Base-by-base conservation (phyloP, 2,329 filamentous ascomycete genomes). In the Fonsecaea monophora region DNA sequence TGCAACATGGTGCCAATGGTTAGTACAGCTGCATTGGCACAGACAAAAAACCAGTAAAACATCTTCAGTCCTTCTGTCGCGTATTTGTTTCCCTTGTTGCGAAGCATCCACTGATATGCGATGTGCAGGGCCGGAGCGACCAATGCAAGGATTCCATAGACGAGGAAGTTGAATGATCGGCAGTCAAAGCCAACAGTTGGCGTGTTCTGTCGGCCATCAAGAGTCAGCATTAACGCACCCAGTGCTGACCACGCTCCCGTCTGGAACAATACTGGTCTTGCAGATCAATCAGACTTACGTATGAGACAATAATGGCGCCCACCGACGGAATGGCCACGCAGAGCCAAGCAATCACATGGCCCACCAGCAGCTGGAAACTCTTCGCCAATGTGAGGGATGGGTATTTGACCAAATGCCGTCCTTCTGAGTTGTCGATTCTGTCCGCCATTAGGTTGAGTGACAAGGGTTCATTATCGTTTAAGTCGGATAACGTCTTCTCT, bases 81-180 rank as follows among this genome's bases (percentile, higher is more conserved):
- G 30, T 55, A 55, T 18, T 42, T 34, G 5, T 45, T 10, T 32
- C 15, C 18, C 5, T 48, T 9, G 2, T 18, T 15, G 18, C 9
- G 25, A 35, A 12, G 15, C n/a, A 7, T 13, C 13, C 35, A 18
- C 30, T 50, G 42, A 10, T 50, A 60, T 10, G 58, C 32, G 15
- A 60, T 13, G n/a, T 53, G 40, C 15, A 60, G 42, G 32, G 30
- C 34, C 4, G 42, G 40, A 32, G 30, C 9, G 4, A 60, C 42
- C 7, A 60, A 60, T 1, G 58, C 37, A 30, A 59, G 21, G 13
- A 30, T 38, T 18, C 45, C 58, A 18, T 40, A 60, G 15, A 53
- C 30, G 42, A 60, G 38, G 58, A 60, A 60, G 18, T 60, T 60
- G 42, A 60, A 60, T 48, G 56, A 60, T 18, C 45, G 15, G 18